Conservation (phyloP, 73 alveolate species). For the Paramecium sonneborni region DNA sequence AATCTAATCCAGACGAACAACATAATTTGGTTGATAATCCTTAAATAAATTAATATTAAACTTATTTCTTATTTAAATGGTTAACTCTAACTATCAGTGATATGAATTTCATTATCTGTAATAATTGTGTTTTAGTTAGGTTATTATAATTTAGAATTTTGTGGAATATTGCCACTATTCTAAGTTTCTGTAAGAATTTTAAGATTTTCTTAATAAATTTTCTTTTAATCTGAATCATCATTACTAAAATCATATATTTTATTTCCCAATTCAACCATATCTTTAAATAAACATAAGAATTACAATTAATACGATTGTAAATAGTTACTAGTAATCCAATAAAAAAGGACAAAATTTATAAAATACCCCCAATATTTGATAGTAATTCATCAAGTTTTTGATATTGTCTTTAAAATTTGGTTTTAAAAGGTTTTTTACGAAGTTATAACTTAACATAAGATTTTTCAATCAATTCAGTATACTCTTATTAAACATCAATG, state of each 20-base stretch:
- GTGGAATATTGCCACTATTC: neutral
- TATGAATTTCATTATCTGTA: neutral
- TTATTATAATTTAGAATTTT: neutral
- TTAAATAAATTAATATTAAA: neutral
- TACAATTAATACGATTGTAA: neutral
- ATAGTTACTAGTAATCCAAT: neutral
- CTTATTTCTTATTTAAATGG: neutral
- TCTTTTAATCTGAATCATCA: neutral
- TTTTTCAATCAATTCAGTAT: neutral
- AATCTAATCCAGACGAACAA: neutral
- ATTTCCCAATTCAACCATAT: conserved; percentile 23
- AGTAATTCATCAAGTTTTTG: conserved; percentile 1
- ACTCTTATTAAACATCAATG: neutral
- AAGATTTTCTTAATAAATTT: neutral
- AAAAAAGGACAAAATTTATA: neutral
- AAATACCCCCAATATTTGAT: neutral
- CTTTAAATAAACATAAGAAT: neutral
- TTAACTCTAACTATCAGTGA: neutral
- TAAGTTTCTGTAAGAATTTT: neutral
- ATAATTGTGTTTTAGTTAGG: neutral
- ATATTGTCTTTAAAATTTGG: neutral
- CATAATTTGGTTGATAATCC: neutral
- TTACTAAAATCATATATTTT: neutral
- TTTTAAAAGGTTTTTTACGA: neutral
- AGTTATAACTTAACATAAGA: neutral